Percentiles rank a stretch among this genome's conserved stretches.
phyloP scores from a whole-genome alignment of 192 early-diverging fungal species.

The Rhizophagus clarus region DNA sequence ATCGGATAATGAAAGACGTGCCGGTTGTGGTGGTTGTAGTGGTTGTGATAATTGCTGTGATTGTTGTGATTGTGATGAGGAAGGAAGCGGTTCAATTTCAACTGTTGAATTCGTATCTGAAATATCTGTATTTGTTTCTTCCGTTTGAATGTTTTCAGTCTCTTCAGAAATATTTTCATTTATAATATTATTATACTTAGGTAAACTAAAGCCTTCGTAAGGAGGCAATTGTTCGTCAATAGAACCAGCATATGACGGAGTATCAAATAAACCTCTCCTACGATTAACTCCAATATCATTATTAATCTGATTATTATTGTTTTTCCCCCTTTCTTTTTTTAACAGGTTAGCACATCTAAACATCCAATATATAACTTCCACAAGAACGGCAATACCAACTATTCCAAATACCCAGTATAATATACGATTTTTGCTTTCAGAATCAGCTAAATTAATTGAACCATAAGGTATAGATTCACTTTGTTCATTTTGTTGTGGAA shows the following conservation, averaged over 20 bases:
- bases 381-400: not conserved
- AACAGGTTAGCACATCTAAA: not conserved
- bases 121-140: not conserved
- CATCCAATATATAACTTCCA: not conserved
- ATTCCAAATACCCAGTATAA: not conserved
- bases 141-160: not conserved
- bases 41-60: not conserved
- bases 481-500: not conserved
- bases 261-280: not conserved
- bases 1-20: not conserved
- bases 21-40: not conserved
- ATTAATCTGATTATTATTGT: not conserved
- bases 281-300: not conserved
- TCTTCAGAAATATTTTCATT: not conserved
- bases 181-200: not conserved
- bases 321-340: not conserved
- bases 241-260: not conserved
- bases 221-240: not conserved
- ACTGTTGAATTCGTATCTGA: not conserved
- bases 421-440: not conserved
- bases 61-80: not conserved
- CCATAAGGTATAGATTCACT: not conserved
- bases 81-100: not conserved
- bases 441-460: not conserved
- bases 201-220: slow-evolving; percentile 1